Conservation (phyloP, 768 basidiomycete species). For the Pleurotus citrinopileatus region DNA sequence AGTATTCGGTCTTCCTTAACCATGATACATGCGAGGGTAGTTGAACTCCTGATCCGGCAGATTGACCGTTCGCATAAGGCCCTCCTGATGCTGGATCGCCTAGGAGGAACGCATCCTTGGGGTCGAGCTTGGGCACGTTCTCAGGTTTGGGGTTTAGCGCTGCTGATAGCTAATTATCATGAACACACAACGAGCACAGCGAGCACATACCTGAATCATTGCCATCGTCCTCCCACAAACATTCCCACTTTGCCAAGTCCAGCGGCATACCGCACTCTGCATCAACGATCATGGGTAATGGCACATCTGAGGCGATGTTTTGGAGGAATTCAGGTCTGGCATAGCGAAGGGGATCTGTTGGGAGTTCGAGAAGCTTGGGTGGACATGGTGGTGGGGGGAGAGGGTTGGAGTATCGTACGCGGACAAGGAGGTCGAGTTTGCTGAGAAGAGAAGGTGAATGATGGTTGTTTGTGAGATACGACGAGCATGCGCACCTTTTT, state of each 20-base stretch:
- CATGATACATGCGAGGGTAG: slow-evolving; percentile 73
- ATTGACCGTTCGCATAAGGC: slow-evolving; percentile 40
- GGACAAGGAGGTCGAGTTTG: slow-evolving; percentile 88
- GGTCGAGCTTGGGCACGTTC: slow-evolving; percentile 61
- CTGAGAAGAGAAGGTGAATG: slow-evolving; percentile 34
- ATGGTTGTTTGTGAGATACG: no score
- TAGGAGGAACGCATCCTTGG: slow-evolving; percentile 73
- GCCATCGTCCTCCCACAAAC: slow-evolving; percentile 78
- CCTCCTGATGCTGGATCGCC: slow-evolving; percentile 56
- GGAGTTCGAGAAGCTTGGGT: slow-evolving; percentile 88
- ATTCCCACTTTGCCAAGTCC: slow-evolving; percentile 80
- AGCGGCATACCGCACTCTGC: slow-evolving; percentile 97
- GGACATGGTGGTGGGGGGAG: slow-evolving; percentile 96
- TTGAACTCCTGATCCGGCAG: slow-evolving; percentile 34
- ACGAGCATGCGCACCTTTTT: slow-evolving; percentile 50
- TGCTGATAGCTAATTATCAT: slow-evolving; percentile 13
- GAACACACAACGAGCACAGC: neutral
- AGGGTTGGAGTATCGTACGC: slow-evolving; percentile 92
- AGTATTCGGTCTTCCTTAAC: slow-evolving; percentile 91
- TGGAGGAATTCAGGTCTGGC: slow-evolving; percentile 84
- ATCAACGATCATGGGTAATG: slow-evolving; percentile 94
- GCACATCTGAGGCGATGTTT: slow-evolving; percentile 74
- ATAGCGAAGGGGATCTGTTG: slow-evolving; percentile 88
- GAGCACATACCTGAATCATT: slow-evolving; percentile 56
- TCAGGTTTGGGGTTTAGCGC: slow-evolving; percentile 65